Evolutionary conservation across 2,329 filamentous ascomycete species (phyloP).

Genomic region (Claviceps capensis): DNA sequence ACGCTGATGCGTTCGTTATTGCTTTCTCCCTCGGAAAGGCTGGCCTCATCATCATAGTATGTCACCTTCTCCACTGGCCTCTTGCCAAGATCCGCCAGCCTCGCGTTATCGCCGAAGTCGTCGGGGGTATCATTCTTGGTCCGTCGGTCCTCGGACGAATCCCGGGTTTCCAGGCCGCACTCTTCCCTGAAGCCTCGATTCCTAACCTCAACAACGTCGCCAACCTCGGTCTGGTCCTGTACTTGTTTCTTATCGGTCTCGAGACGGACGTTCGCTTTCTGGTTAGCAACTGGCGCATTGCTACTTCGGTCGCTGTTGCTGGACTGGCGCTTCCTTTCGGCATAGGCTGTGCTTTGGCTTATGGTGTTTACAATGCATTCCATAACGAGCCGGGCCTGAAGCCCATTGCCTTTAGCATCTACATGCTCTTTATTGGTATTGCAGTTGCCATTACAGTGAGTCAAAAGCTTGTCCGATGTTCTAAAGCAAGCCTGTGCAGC

Average conservation of each 20-base stretch:
- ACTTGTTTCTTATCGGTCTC: slow-evolving; percentile 76
- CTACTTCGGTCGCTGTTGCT: slow-evolving; percentile 60
- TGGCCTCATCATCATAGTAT: slow-evolving; percentile 34
- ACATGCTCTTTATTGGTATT: slow-evolving; percentile 71
- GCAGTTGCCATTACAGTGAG: slow-evolving; percentile 70
- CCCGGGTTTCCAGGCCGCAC: slow-evolving; percentile 59
- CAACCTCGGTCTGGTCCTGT: slow-evolving; percentile 71
- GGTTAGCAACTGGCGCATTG: slow-evolving; percentile 66
- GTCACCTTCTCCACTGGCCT: slow-evolving; percentile 52
- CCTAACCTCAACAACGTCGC: slow-evolving; percentile 64
- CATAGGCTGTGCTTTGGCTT: slow-evolving; percentile 66
- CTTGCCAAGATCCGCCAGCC: slow-evolving; percentile 66
- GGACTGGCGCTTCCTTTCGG: slow-evolving; percentile 78
- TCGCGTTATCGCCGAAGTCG: slow-evolving; percentile 71
- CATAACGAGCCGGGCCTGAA: slow-evolving; percentile 25
- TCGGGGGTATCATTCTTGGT: slow-evolving; percentile 73
- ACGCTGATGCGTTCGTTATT: not conserved
- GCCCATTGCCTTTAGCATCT: slow-evolving; percentile 36
- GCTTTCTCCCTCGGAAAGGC: slow-evolving; percentile 12
- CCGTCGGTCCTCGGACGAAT: slow-evolving; percentile 82
- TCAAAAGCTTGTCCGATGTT: not conserved
- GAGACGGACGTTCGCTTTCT: slow-evolving; percentile 75
- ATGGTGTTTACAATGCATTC: slow-evolving; percentile 68
- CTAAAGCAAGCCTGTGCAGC: not conserved
- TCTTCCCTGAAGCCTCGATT: slow-evolving; percentile 66